Conservation (phyloP, 2,329 filamentous ascomycete species). For the Calcarisporium arbuscula region DNA sequence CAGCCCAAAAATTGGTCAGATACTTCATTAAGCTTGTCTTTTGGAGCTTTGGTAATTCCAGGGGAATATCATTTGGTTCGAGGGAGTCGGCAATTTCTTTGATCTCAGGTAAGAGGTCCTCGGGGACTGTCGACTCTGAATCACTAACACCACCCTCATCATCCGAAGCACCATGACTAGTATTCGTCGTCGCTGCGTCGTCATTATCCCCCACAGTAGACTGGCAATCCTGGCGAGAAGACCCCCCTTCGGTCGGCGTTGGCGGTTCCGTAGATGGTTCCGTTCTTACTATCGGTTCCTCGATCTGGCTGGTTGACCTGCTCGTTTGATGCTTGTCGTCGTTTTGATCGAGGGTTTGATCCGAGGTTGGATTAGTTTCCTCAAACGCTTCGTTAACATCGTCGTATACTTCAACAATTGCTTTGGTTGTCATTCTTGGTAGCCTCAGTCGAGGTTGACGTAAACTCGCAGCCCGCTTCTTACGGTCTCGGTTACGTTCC, state of each 20-base stretch:
- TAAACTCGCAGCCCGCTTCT: conserved; percentile 71
- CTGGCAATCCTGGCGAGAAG: no score
- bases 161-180: conserved; percentile 55
- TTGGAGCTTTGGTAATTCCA: conserved; percentile 85
- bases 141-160: conserved; percentile 66
- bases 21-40: conserved; percentile 92
- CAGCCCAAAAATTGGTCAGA: conserved; percentile 96
- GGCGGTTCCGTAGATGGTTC: conserved; percentile 12
- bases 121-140: conserved; percentile 60
- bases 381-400: conserved; percentile 90
- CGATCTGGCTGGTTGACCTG: no score
- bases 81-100: conserved; percentile 57
- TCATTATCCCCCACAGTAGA: conserved; percentile 25
- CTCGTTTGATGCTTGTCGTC: conserved; percentile 11
- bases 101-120: conserved; percentile 60
- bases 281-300: conserved; percentile 13
- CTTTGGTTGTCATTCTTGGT: conserved; percentile 86
- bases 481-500: conserved; percentile 79
- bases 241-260: conserved; percentile 18
- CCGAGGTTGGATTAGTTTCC: conserved; percentile 38
- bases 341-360: conserved; percentile 20
- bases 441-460: conserved; percentile 68
- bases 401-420: conserved; percentile 91
- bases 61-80: conserved; percentile 54
- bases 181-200: conserved; percentile 19